Base-by-base conservation (phyloP, 768 basidiomycete genomes). In the Epithele typhae region DNA sequence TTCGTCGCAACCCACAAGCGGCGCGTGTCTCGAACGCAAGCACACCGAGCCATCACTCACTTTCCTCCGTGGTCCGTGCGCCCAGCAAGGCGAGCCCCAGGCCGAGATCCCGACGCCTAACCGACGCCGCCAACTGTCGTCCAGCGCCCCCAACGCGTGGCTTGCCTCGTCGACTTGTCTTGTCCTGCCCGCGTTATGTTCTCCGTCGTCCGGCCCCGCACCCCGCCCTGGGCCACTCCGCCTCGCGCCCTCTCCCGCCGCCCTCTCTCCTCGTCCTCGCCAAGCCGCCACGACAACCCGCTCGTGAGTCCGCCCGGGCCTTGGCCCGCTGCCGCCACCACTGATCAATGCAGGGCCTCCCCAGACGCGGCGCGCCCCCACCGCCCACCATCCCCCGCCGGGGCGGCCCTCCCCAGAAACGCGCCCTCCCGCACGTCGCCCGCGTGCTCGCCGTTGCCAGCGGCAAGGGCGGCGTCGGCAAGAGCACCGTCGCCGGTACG, bases 401-500 rank as follows among this genome's bases (percentile, higher is more conserved):
- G 52, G 68, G 73, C 1, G 78, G 75, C 3, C 72, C 73, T 1
- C 71, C 78, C 21, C 65, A 71, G 48, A 84, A 81, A 62, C 67
- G 79, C 25, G 59, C 69, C 0, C 79, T 89, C 40, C 74, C 83
- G 1, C 65, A 95, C 55, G 93, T 92, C 6, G 81, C 83, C 55
- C 82, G 82, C 51, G 81, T 94, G 14, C 60, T 97, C 4, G 85
- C 79, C 2, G 91, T 97, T 0, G 88, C 92, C 7, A 91, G 88
- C 53, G 94, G 92, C 4, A 97, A 97, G 61, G 95, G 95, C 21
- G 94, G 94, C 2, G 94, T 96, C 15, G 94, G 94, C 15, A 98
- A 96, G 67, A 92, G 90, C 51, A 97, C 92, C 0, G 73, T 97
- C 25, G 90, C 93, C 46, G 87, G 92, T 93, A 51, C 32, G 76